Evolutionary conservation across 2,329 filamentous ascomycete species (phyloP), one percentile per base, ranked within the genome.

Genomic region (Fusarium euwallaceae): DNA sequence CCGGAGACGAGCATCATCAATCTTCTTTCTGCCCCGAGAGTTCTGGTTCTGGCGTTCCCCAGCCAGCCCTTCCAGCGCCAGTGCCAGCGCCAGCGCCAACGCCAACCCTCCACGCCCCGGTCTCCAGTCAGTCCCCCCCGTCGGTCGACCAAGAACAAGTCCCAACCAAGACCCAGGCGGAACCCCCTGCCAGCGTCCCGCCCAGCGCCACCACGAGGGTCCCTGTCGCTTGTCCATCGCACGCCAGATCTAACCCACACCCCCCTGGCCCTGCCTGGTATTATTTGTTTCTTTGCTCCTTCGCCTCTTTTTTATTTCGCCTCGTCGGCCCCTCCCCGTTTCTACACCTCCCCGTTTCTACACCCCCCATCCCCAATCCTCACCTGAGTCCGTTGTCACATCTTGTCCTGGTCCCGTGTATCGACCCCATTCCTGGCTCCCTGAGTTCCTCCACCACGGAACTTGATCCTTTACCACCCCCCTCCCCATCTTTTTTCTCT

Each of bases 171-270:
- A 75, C 67, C 72, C 67, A 74, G 65, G 64, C 67, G 71, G 68
- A 69, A 64, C 34, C 68, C 72, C 73, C 75, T 73, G 72, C 78
- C 55, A 77, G 69, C 76, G 74, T 79, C 78, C 78, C 77, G 78
- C 76, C 71, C 76, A 78, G 76, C 80, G 80, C 81, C 81, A 82
- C 80, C 80, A 81, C 80, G 80, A 80, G 79, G 80, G 76, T 66
- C 71, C 71, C 71, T 78, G 71, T 74, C 41, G 32, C 55, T 63
- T 76, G 60, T 56, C 75, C 76, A 79, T 80, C 80, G 75, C 75
- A 75, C 73, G 68, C 80, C 79, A 82, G 81, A 82, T 82, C 81
- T 82, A 75, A 69, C 73, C 76, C 75, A 74, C 73, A 74, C 24
- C 73, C 76, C 76, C 65, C 65, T 70, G 70, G 61, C 64, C 66